These are phyloP conservation scores for Picochlorum sp. DNA, from an alignment of 139 green algal species.

Conservation along the genomic window DNA sequence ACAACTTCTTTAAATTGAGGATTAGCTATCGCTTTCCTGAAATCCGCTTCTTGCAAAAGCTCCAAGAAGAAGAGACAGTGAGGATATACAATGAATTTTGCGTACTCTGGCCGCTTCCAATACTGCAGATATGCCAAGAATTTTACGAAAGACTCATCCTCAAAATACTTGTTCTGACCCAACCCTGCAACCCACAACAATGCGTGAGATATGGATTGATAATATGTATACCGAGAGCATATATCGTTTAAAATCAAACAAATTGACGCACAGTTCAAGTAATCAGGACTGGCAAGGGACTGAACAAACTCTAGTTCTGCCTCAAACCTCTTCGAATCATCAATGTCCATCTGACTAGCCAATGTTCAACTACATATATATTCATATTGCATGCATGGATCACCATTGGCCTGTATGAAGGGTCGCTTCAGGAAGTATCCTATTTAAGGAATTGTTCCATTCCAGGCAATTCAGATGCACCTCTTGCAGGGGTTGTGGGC, in stretches of 20 bases:
- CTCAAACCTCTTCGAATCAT: slow-evolving; percentile 51
- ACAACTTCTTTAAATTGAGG: slow-evolving; percentile 50
- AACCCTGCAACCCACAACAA: slow-evolving; percentile 50
- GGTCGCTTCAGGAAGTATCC: too few species aligned
- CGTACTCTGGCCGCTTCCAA: slow-evolving; percentile 78
- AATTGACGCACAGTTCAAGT: slow-evolving; percentile 66
- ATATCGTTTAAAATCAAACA: not conserved
- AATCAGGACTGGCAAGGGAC: slow-evolving; percentile 79
- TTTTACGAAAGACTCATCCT: slow-evolving; percentile 68
- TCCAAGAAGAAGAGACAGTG: slow-evolving; percentile 80
- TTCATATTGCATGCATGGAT: too few species aligned
- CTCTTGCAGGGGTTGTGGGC: too few species aligned
- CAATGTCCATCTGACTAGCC: not conserved
- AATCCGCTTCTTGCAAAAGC: slow-evolving; percentile 62
- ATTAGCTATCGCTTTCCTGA: slow-evolving; percentile 58
- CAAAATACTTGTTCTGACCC: slow-evolving; percentile 72
- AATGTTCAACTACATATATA: too few species aligned
- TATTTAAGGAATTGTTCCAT: too few species aligned
- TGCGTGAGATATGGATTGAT: too few species aligned
- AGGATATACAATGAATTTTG: slow-evolving; percentile 70
- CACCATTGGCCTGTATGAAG: too few species aligned
- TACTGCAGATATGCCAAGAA: slow-evolving; percentile 94
- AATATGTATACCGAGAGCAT: not conserved
- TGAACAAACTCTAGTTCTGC: slow-evolving; percentile 94
- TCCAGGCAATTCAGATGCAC: too few species aligned